Percentiles rank a stretch among this genome's conserved stretches.
phyloP scores from a whole-genome alignment of 306 rosid genomes.

The Nissolia schottii region DNA sequence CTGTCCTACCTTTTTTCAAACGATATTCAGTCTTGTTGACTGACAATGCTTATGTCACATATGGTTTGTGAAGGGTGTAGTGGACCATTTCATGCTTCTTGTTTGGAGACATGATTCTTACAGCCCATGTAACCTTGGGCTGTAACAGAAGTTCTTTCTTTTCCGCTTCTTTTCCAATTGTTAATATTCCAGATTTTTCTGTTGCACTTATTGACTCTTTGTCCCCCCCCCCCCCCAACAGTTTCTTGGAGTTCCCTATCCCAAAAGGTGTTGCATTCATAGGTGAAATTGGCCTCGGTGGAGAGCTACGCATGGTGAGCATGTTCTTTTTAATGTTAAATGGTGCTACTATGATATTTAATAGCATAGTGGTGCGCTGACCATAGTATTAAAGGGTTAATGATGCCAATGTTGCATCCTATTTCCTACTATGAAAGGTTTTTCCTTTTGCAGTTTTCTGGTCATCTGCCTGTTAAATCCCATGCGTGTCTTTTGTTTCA shows the following conservation, averaged over 20 bases:
- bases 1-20: constrained; percentile 23
- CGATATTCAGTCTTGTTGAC: background rate
- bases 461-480: background rate
- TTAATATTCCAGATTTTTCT: background rate
- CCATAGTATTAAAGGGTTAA: background rate
- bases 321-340: background rate
- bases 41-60: background rate
- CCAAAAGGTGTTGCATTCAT: constrained; percentile 77
- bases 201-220: constrained; percentile 11
- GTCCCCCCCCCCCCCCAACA: constrained; percentile 25
- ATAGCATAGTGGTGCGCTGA: background rate
- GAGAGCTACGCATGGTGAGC: constrained; percentile 93
- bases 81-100: constrained; percentile 4
- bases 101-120: constrained; percentile 3
- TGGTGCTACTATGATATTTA: background rate
- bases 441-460: background rate
- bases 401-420: background rate
- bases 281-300: constrained; percentile 89
- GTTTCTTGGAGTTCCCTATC: constrained; percentile 87
- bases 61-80: background rate
- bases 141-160: background rate
- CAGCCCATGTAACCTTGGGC: background rate
- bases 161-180: background rate
- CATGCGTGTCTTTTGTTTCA: background rate
- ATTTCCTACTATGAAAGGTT: background rate